Conservation (phyloP, 495 filamentous ascomycete genomes). For the Terfezia claveryi region DNA sequence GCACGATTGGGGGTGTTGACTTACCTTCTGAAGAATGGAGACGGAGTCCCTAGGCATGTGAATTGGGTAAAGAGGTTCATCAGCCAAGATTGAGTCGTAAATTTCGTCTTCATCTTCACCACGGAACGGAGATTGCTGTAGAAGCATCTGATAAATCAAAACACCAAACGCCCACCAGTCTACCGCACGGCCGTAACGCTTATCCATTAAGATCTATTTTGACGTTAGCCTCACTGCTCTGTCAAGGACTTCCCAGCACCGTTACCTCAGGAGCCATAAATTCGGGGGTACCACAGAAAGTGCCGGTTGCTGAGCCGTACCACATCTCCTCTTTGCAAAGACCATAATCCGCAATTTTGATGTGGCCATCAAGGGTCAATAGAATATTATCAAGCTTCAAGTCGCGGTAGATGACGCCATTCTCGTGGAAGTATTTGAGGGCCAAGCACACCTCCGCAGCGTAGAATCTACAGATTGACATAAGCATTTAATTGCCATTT, state of each 20-base stretch:
- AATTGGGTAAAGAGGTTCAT: slow-evolving; percentile 94
- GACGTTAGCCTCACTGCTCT: neutral
- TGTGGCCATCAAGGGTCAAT: slow-evolving; percentile 85
- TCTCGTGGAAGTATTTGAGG: slow-evolving; percentile 98
- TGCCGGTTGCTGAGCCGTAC: slow-evolving; percentile 91
- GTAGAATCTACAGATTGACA: slow-evolving; percentile 47
- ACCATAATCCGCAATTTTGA: slow-evolving; percentile 97
- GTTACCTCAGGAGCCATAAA: slow-evolving; percentile 97
- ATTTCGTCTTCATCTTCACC: slow-evolving; percentile 99
- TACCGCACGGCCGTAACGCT: slow-evolving; percentile 95
- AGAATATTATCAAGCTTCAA: slow-evolving; percentile 98
- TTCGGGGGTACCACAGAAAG: slow-evolving; percentile 96
- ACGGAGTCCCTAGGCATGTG: slow-evolving; percentile 98
- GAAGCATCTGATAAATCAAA: slow-evolving; percentile 97
- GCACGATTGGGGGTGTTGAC: neutral
- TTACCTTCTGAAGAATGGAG: slow-evolving; percentile 73
- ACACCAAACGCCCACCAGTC: slow-evolving; percentile 99
- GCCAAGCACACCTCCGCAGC: slow-evolving; percentile 93
- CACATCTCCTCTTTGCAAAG: slow-evolving; percentile 99
- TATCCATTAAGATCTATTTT: slow-evolving; percentile 79
- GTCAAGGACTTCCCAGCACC: neutral
- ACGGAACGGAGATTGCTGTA: slow-evolving; percentile 96
- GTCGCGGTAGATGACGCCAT: slow-evolving; percentile 98
- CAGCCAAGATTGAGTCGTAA: slow-evolving; percentile 94
- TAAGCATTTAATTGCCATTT: neutral